These are phyloP conservation scores for Gentiana dahurica DNA, from an alignment of 257 asterid species.

Conservation along the genomic window DNA sequence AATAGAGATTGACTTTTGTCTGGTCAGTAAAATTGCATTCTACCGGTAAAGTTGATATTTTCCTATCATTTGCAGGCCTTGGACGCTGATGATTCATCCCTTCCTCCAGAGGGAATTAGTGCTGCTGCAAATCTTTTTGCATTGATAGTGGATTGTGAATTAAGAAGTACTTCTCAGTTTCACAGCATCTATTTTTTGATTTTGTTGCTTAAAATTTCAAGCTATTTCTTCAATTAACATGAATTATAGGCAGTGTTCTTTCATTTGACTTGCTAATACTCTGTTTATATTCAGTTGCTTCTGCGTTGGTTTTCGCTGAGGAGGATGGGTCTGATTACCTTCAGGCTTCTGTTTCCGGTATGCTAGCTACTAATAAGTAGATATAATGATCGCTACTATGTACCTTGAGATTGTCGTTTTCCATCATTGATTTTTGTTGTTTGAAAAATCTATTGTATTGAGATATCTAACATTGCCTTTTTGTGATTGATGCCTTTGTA, in stretches of 20 bases:
- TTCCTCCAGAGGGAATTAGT: slow-evolving; percentile 71
- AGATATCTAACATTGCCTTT: slow-evolving; percentile 12
- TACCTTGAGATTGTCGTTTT: too few species aligned
- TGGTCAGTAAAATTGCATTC: neutral
- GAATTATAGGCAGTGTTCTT: slow-evolving; percentile 11
- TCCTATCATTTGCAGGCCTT: slow-evolving; percentile 42
- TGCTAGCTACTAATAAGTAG: neutral
- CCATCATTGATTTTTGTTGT: too few species aligned
- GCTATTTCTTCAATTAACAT: neutral
- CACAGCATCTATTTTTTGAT: slow-evolving; percentile 7
- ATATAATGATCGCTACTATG: too few species aligned
- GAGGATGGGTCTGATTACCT: slow-evolving; percentile 49
- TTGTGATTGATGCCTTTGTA: slow-evolving; percentile 25
- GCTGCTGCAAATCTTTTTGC: slow-evolving; percentile 81
- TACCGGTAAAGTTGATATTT: neutral
- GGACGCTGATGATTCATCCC: slow-evolving; percentile 37
- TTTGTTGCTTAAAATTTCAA: neutral
- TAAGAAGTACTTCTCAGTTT: slow-evolving; percentile 40
- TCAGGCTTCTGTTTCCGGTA: slow-evolving; percentile 85
- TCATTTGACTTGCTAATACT: slow-evolving; percentile 15
- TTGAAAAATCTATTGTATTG: neutral
- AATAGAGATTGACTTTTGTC: neutral
- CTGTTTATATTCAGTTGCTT: slow-evolving; percentile 50
- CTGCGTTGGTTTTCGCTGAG: slow-evolving; percentile 65
- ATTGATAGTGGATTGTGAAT: slow-evolving; percentile 72